These are phyloP conservation scores for Coemansia sp. DNA, from an alignment of 192 early-diverging fungal species.

Conservation along the genomic window DNA sequence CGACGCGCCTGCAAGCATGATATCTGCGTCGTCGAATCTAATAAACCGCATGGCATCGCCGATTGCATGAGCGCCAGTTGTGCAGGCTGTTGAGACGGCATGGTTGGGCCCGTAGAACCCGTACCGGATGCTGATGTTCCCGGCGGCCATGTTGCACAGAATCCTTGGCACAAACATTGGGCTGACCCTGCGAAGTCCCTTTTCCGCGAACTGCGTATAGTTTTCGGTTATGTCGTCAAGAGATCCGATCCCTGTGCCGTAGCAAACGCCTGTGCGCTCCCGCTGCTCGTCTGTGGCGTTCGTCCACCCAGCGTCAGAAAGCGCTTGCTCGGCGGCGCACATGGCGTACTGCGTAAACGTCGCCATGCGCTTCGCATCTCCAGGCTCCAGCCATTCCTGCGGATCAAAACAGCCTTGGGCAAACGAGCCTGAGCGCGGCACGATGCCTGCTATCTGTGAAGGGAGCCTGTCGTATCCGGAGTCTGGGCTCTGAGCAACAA, in stretches of 20 bases:
- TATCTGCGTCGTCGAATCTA: conserved; percentile 87
- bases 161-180: conserved; percentile 91
- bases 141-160: conserved; percentile 93
- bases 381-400: conserved; percentile 70
- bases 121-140: conserved; percentile 86
- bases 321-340: conserved; percentile 77
- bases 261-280: conserved; percentile 77
- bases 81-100: conserved; percentile 89
- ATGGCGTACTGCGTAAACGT: conserved; percentile 87
- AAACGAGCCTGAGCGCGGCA: conserved; percentile 54
- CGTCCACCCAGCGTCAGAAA: conserved; percentile 80
- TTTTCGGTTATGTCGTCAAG: conserved; percentile 77
- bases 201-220: conserved; percentile 47
- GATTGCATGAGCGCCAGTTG: conserved; percentile 92
- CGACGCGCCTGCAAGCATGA: conserved; percentile 91
- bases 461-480: conserved; percentile 66
- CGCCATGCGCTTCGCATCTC: conserved; percentile 75
- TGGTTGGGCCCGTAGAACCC: conserved; percentile 89
- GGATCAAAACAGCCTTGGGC: conserved; percentile 66
- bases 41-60: conserved; percentile 96
- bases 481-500: conserved; percentile 19
- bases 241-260: conserved; percentile 93
- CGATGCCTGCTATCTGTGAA: conserved; percentile 73
- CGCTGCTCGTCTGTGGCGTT: conserved; percentile 58
- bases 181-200: conserved; percentile 71